Percentiles rank a stretch among this genome's conserved stretches.
These are phyloP conservation scores for Phytopythium aichiense DNA, from an alignment of 352 stramenopile species.

Conservation along the genomic window DNA sequence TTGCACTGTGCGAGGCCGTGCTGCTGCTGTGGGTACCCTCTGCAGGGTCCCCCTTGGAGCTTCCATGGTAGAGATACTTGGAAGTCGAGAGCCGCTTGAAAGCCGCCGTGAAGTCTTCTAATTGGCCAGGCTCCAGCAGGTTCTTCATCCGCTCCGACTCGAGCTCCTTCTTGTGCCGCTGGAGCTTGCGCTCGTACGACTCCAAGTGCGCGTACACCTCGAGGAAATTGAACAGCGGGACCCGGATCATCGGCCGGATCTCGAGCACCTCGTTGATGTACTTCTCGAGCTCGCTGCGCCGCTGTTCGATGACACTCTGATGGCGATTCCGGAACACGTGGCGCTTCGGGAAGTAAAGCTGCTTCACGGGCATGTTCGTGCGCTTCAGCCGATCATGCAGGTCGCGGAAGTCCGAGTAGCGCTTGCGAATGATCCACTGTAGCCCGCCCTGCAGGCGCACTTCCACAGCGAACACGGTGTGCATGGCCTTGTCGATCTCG, in stretches of 20 bases:
- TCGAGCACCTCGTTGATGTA: slow-evolving; percentile 87
- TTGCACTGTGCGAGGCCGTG: slow-evolving; percentile 7
- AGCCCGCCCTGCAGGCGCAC: slow-evolving; percentile 72
- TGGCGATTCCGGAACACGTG: slow-evolving; percentile 84
- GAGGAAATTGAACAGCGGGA: slow-evolving; percentile 87
- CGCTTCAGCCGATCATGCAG: slow-evolving; percentile 82
- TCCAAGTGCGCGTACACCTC: slow-evolving; percentile 87
- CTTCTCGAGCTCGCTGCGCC: slow-evolving; percentile 79
- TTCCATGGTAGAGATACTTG: slow-evolving; percentile 81
- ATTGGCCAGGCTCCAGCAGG: slow-evolving; percentile 46
- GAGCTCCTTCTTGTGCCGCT: slow-evolving; percentile 84
- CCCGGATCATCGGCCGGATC: slow-evolving; percentile 72
- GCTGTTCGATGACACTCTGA: slow-evolving; percentile 83
- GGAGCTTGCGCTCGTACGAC: slow-evolving; percentile 81
- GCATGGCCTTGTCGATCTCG: slow-evolving; percentile 78
- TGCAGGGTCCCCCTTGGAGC: slow-evolving; percentile 22
- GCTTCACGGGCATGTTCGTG: slow-evolving; percentile 72
- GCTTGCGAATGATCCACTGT: slow-evolving; percentile 88
- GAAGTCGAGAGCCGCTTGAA: slow-evolving; percentile 82
- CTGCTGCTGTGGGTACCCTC: slow-evolving; percentile 18
- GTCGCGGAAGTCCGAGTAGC: slow-evolving; percentile 87
- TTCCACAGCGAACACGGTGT: slow-evolving; percentile 81
- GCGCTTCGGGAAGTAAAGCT: slow-evolving; percentile 82
- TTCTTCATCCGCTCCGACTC: slow-evolving; percentile 88
- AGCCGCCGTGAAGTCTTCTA: slow-evolving; percentile 69